Base-by-base conservation (phyloP, 257 asterid genomes). In the Nicotiana knightiana region DNA sequence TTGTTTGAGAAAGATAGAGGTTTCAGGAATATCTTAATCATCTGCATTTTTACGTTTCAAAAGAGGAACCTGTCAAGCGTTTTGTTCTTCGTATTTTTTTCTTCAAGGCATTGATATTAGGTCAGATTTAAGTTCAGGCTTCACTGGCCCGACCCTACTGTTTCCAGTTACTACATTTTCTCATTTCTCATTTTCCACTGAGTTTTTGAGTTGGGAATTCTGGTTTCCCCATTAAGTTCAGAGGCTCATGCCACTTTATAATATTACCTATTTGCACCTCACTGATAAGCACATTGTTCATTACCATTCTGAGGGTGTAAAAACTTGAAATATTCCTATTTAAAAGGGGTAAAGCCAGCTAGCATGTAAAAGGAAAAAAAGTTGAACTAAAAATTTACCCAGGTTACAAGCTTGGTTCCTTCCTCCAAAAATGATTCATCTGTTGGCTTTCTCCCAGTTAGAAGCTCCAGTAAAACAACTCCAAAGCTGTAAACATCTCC, bases 401-500 rank as follows among this genome's bases (percentile, higher is more conserved):
- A 95, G 65, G 95, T 92, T 58, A 93, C 99, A 81, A 95, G 97
- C 89, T 78, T 95, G 53, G 98, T 92, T 70, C 99, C 99, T 85
- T 91, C 99, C 91, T 95, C 99, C 7, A 93, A 39, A 77, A 93
- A 95, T 76, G 93, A 76, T 87, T 90, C 97, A 82, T 95, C 98
- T 1, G 91, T 86, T 48, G 98, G 98, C 63, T 86, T 93, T 79
- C 84, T 91, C 85, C 99, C 97, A 0, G 98, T 95, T 81, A 95
- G 88, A 86, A 95, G 94, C 85, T 95, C 99, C 13, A 95, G 93
- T 71, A 95, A 85, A 54, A 95, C 98, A 51, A 95, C 97, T 15
- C 99, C 99, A 82, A 87, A 93, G 90, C 99, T 95, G 67, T 93
- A 93, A 66, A 95, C 99, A 84, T 95, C 98, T 66, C 99, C 99